phyloP scores from a whole-genome alignment of 208 protist species.

The Wallacemonas sp. region DNA sequence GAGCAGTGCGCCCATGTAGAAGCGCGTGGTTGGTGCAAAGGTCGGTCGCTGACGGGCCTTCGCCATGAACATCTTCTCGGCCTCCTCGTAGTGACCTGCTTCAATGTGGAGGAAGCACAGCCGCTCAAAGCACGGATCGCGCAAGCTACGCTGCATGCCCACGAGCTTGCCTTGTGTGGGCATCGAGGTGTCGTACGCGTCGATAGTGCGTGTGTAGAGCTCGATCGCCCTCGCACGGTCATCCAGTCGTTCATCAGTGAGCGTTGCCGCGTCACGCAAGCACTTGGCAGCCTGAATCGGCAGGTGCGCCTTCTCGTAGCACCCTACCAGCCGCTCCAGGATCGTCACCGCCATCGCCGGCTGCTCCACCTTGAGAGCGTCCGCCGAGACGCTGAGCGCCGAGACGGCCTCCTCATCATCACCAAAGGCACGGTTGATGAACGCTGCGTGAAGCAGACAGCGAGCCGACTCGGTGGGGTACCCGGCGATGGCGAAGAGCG shows the following conservation, averaged over 20 bases:
- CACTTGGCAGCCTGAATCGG: constrained; percentile 70
- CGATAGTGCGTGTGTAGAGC: constrained; percentile 47
- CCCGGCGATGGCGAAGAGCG: constrained; percentile 50
- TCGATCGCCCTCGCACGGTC: constrained; percentile 41
- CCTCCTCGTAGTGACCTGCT: constrained; percentile 45
- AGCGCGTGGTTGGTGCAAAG: constrained; percentile 39
- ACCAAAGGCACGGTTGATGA: constrained; percentile 68
- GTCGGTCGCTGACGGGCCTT: constrained; percentile 25
- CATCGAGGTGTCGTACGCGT: constrained; percentile 36
- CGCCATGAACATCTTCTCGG: constrained; percentile 45
- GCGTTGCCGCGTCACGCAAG: constrained; percentile 49
- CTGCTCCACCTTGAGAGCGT: constrained; percentile 53
- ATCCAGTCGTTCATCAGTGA: constrained; percentile 45
- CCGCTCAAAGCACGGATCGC: constrained; percentile 54
- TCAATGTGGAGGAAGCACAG: constrained; percentile 42
- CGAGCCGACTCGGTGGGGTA: constrained; percentile 35
- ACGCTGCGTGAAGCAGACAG: constrained; percentile 62
- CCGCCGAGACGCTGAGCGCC: constrained; percentile 43
- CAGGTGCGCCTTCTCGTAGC: constrained; percentile 32
- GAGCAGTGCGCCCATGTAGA: constrained; percentile 55
- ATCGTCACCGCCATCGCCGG: constrained; percentile 52
- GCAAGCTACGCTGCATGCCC: constrained; percentile 34
- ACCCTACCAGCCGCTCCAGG: constrained; percentile 38
- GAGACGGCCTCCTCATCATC: constrained; percentile 50
- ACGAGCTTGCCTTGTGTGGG: not conserved